phyloP scores from a whole-genome alignment of 2,329 filamentous ascomycete genomes.

The Decorospora gaudefroyi region DNA sequence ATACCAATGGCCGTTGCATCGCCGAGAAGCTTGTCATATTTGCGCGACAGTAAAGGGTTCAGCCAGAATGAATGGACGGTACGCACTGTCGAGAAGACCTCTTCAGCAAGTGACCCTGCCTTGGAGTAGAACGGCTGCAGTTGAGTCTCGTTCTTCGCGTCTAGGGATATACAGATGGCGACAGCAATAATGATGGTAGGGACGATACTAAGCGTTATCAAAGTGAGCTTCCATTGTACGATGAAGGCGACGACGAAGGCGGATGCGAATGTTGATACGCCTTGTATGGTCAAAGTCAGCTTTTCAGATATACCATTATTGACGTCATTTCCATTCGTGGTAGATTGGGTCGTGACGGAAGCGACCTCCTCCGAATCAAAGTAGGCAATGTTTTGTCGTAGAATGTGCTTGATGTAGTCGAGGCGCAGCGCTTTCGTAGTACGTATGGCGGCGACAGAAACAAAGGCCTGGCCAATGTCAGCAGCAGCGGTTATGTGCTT shows the following conservation, averaged over 20 bases:
- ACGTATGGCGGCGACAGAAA: constrained; percentile 58
- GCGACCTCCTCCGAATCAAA: constrained; percentile 85
- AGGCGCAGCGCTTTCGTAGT: constrained; percentile 59
- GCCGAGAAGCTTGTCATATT: constrained; percentile 52
- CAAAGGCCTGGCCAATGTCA: constrained; percentile 33
- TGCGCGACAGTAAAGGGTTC: constrained; percentile 49
- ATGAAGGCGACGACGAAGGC: constrained; percentile 91
- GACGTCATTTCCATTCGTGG: constrained; percentile 88
- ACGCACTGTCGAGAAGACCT: constrained; percentile 56
- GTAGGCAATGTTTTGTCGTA: constrained; percentile 54
- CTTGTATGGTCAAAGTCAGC: constrained; percentile 52
- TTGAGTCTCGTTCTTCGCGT: constrained; percentile 44
- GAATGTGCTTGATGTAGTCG: constrained; percentile 66
- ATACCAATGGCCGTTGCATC: constrained; percentile 52
- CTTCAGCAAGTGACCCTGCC: constrained; percentile 55
- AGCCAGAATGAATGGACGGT: constrained; percentile 56
- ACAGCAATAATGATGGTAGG: constrained; percentile 49
- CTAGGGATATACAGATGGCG: constrained; percentile 41
- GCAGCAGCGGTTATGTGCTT: neutral
- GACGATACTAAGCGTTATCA: constrained; percentile 66
- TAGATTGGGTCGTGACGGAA: constrained; percentile 93
- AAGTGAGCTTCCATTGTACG: constrained; percentile 88
- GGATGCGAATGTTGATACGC: constrained; percentile 63
- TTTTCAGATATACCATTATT: constrained; percentile 75
- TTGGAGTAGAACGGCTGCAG: constrained; percentile 51